Evolutionary conservation across 73 alveolate genomes (phyloP), one percentile per base, ranked within the genome.

Genomic region (Stentor coeruleus): DNA sequence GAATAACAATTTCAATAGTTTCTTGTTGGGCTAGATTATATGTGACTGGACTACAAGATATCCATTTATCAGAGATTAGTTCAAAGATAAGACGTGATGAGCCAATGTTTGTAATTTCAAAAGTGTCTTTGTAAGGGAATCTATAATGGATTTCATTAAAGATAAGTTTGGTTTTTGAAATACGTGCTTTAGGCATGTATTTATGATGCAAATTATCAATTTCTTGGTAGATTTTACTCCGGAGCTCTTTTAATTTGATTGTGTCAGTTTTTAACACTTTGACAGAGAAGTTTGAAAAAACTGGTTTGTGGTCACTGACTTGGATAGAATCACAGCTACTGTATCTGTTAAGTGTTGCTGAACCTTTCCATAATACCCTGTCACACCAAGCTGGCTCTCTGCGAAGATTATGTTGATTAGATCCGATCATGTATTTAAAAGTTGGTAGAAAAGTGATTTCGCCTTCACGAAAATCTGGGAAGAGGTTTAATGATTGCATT

Each of bases 361-460:
- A 14, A 1, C 79, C 79, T 15, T 33, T 20, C 14, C 39, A 66
- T 31, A 66, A 2, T 28, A 66, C 33, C 33, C 79, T 20, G 37
- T 66, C 79, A 33, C 79, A 66, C 37, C 79, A 66, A 26, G 40
- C 79, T 28, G 79, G 79, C 20, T 66, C 79, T 66, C 79, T 66
- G n/a, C 33, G n/a, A 26, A 20, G 11, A 33, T 66, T 66, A 33
- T 20, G 11, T 28, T 66, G 49, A 33, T 66, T 33, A 11, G 42
- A 66, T 14, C 37, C 79, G 79, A 66, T 28, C 33, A 28, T 26
- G 33, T 26, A 66, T 66, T 66, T 66, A 33, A 20, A 66, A 1
- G 79, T 66, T 14, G 79, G 79, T 11, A 26, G 39, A 33, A 66
- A 66, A 26, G 26, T 20, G n/a, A 66, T 66, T 66, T 66, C 79